Conservation (phyloP, 1,284 basidiomycete genomes). For the Phellopilus nigrolimitatus region DNA sequence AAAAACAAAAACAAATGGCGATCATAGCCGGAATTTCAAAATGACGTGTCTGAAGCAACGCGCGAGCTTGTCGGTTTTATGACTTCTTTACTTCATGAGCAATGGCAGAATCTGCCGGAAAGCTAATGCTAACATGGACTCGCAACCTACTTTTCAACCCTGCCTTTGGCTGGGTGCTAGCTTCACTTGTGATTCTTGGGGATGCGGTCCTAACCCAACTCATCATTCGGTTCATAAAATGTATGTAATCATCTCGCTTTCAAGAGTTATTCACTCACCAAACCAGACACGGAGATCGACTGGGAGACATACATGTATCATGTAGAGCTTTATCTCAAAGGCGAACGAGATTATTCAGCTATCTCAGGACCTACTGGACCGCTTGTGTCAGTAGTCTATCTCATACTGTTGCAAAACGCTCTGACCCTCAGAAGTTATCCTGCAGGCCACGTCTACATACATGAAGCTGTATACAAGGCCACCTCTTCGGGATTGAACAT, state of each 20-base stretch:
- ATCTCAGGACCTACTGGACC: slow-evolving; percentile 92
- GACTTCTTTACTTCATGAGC: too few relatives aligned
- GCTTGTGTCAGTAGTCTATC: slow-evolving; percentile 67
- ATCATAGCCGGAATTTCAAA: too few relatives aligned
- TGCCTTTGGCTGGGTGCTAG: slow-evolving; percentile 61
- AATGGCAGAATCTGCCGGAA: background rate
- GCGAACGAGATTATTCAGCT: slow-evolving; percentile 82
- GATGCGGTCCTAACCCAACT: slow-evolving; percentile 74
- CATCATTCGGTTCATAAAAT: slow-evolving; percentile 76
- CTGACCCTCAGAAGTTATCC: slow-evolving; percentile 67
- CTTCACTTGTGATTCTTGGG: slow-evolving; percentile 57
- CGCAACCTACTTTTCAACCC: slow-evolving; percentile 43
- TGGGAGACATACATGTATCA: slow-evolving; percentile 94
- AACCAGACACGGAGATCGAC: slow-evolving; percentile 96
- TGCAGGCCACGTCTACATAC: slow-evolving; percentile 87
- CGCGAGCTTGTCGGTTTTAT: too few relatives aligned
- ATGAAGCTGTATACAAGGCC: slow-evolving; percentile 65
- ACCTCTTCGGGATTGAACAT: slow-evolving; percentile 64
- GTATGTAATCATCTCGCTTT: slow-evolving; percentile 46
- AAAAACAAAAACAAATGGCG: too few relatives aligned
- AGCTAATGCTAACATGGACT: slow-evolving; percentile 28
- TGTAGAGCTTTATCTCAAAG: slow-evolving; percentile 71
- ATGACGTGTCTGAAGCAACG: too few relatives aligned
- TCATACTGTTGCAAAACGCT: slow-evolving; percentile 11
- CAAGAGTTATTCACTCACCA: slow-evolving; percentile 11